phyloP scores from a whole-genome alignment of 106 monocot genomes.

The Alisma plantagoaquatica region DNA sequence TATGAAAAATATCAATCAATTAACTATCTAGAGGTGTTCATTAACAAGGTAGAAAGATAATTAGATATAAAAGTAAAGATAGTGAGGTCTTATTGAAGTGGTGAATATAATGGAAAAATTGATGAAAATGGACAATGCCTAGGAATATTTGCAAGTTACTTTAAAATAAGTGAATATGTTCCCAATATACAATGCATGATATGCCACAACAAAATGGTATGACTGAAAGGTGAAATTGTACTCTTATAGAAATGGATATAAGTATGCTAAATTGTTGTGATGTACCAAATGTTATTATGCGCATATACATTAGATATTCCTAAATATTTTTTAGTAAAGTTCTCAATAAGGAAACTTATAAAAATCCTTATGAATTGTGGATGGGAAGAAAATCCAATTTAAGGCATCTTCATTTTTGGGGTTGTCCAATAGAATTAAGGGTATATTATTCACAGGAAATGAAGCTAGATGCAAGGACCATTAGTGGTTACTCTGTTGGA shows the following conservation, averaged over 20 bases:
- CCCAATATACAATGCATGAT: neutral
- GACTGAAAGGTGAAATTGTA: neutral
- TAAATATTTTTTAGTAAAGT: neutral
- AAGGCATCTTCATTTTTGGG: neutral
- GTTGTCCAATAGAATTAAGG: neutral
- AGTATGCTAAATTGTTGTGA: neutral
- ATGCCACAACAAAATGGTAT: neutral
- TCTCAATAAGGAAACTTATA: neutral
- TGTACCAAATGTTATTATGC: neutral
- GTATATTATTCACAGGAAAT: neutral
- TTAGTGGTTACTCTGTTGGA: neutral
- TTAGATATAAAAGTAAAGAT: neutral
- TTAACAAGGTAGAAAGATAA: neutral
- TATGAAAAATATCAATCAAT: neutral
- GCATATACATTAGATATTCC: neutral
- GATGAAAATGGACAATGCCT: neutral
- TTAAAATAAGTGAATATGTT: neutral
- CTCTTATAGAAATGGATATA: neutral
- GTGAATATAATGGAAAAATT: too few species aligned
- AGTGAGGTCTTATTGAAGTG: too few species aligned
- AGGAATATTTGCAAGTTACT: neutral
- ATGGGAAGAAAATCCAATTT: constrained; percentile 2
- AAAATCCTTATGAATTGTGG: neutral
- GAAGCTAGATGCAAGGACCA: neutral
- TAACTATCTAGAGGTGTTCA: neutral